Conservation (phyloP, 1,284 basidiomycete species). For the Sphagnurus paluster region DNA sequence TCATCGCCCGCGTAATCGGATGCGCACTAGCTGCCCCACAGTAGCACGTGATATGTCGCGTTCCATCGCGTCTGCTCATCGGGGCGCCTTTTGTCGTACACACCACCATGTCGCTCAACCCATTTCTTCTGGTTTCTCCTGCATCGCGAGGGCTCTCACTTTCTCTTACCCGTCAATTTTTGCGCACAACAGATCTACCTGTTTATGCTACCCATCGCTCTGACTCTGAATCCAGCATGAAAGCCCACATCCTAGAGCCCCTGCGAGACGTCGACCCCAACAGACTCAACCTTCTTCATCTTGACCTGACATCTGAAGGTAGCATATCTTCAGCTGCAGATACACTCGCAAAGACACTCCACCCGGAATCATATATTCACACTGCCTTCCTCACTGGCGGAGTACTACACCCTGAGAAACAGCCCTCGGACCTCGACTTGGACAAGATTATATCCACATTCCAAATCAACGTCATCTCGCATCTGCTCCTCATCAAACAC, state of each 20-base stretch:
- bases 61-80: conserved; percentile 12
- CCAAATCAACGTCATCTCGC: conserved; percentile 59
- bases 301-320: conserved; percentile 52
- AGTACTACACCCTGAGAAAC: conserved; percentile 57
- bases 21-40: not conserved
- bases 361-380: conserved; percentile 43
- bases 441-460: conserved; percentile 48
- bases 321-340: conserved; percentile 51
- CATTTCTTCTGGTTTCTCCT: conserved; percentile 47
- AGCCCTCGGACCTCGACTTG: conserved; percentile 51
- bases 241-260: conserved; percentile 42
- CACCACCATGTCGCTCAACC: conserved; percentile 26
- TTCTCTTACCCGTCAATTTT: conserved; percentile 54
- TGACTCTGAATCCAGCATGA: conserved; percentile 34
- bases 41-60: conserved; percentile 16
- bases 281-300: conserved; percentile 46
- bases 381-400: conserved; percentile 60
- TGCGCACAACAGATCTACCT: conserved; percentile 49
- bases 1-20: too few relatives aligned
- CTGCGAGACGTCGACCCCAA: conserved; percentile 42
- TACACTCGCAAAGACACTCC: conserved; percentile 36
- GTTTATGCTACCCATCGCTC: conserved; percentile 58
- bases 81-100: not conserved
- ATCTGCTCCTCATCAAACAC: conserved; percentile 62
- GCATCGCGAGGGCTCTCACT: conserved; percentile 56